These are phyloP conservation scores for Candida easanensis DNA, from an alignment of 805 yeast genomes.

Conservation along the genomic window DNA sequence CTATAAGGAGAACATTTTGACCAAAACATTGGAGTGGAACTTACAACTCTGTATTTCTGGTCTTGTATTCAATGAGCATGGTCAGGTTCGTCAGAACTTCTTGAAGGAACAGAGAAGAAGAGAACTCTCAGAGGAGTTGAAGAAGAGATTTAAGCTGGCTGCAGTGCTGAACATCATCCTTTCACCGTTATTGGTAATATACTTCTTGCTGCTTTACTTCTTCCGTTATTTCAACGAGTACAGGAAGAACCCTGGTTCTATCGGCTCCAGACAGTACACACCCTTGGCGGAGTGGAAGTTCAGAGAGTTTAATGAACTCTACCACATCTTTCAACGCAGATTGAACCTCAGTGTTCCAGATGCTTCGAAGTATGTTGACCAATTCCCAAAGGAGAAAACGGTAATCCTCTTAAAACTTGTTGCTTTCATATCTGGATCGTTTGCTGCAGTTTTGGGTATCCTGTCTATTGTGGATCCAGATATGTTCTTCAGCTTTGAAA, in stretches of 20 bases:
- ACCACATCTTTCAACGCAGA: constrained; percentile 81
- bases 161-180: constrained; percentile 79
- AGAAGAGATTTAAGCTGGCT: constrained; percentile 80
- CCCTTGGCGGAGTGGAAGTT: constrained; percentile 95
- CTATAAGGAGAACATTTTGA: constrained; percentile 45
- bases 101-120: constrained; percentile 69
- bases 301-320: constrained; percentile 89
- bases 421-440: constrained; percentile 80
- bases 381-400: constrained; percentile 81
- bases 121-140: constrained; percentile 63
- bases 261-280: constrained; percentile 84
- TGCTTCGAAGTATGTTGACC: constrained; percentile 81
- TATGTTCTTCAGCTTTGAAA: constrained; percentile 83
- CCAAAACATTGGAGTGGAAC: constrained; percentile 94
- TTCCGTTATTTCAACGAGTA: constrained; percentile 92
- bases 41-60: constrained; percentile 84
- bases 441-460: constrained; percentile 82
- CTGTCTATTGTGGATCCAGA: constrained; percentile 84
- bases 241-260: constrained; percentile 79
- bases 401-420: constrained; percentile 56
- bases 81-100: constrained; percentile 72
- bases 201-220: constrained; percentile 79
- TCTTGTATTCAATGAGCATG: constrained; percentile 77
- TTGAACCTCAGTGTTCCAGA: constrained; percentile 73
- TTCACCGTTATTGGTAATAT: constrained; percentile 83